Percentiles rank a stretch among this genome's conserved stretches.
phyloP scores from a whole-genome alignment of 2,329 filamentous ascomycete species.

The Grosmannia serpens region DNA sequence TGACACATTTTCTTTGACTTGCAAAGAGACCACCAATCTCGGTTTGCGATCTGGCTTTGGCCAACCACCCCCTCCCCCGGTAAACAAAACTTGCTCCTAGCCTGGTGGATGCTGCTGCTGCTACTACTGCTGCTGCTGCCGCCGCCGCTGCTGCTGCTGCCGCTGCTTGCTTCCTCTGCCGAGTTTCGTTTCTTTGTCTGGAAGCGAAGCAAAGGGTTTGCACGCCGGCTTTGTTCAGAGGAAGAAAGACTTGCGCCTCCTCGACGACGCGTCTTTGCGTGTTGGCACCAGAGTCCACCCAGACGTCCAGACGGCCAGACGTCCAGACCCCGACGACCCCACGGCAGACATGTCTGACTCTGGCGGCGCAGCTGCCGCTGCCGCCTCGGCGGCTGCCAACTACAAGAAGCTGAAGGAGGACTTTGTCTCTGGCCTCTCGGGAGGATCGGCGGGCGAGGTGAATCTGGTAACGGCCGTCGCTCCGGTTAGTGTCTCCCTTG shows the following conservation, averaged over 20 bases:
- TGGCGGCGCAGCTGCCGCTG: constrained; percentile 7
- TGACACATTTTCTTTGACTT: not conserved
- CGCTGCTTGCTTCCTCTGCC: not conserved
- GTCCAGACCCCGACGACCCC: not conserved
- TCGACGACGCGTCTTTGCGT: too few relatives aligned
- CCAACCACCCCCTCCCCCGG: not conserved
- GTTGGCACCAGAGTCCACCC: too few relatives aligned
- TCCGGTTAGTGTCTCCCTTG: constrained; percentile 47
- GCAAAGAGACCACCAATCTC: not conserved
- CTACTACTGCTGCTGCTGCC: not conserved
- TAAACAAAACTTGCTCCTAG: not conserved
- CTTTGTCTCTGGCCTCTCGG: constrained; percentile 84
- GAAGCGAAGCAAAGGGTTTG: not conserved
- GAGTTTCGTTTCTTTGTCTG: not conserved
- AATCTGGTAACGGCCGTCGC: constrained; percentile 76
- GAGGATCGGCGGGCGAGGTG: constrained; percentile 75
- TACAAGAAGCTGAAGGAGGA: constrained; percentile 93
- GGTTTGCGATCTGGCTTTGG: not conserved
- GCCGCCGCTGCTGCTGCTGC: not conserved
- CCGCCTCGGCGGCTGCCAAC: constrained; percentile 28
- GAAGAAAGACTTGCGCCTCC: not conserved
- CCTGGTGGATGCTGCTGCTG: not conserved
- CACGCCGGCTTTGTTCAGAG: not conserved
- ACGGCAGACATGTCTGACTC: not conserved
- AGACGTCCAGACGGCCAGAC: too few relatives aligned